phyloP scores from a whole-genome alignment of 768 basidiomycete species.

The Gyrodon lividus region DNA sequence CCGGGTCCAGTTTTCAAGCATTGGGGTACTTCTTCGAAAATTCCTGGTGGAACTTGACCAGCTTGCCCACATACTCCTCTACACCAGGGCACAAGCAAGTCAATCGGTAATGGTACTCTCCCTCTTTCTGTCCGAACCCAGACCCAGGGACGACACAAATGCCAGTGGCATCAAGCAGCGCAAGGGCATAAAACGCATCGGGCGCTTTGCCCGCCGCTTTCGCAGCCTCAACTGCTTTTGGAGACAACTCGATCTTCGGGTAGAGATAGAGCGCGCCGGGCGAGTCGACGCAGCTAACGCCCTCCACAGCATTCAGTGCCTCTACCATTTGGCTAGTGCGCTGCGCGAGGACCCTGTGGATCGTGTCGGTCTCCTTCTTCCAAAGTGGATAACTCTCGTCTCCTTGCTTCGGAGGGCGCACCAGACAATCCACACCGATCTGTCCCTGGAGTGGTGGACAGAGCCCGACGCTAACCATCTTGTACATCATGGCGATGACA shows the following conservation, averaged over 20 bases:
- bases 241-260: constrained; percentile 75
- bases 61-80: constrained; percentile 84
- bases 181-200: constrained; percentile 86
- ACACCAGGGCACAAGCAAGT: constrained; percentile 95
- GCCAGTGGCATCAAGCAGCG: constrained; percentile 82
- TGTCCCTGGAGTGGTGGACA: constrained; percentile 91
- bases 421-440: constrained; percentile 91
- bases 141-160: constrained; percentile 94
- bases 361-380: constrained; percentile 80
- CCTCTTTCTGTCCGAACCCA: constrained; percentile 92
- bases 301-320: constrained; percentile 78
- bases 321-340: constrained; percentile 73
- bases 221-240: constrained; percentile 73
- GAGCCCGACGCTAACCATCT: constrained; percentile 89
- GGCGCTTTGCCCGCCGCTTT: constrained; percentile 70
- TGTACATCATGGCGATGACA: constrained; percentile 86
- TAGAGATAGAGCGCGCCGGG: constrained; percentile 95
- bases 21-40: constrained; percentile 52
- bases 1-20: constrained; percentile 9
- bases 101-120: constrained; percentile 86
- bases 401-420: constrained; percentile 82
- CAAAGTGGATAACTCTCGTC: constrained; percentile 75
- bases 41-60: constrained; percentile 70
- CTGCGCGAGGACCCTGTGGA: constrained; percentile 68
- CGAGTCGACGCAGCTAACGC: constrained; percentile 87